Conservation (phyloP, 768 basidiomycete species). For the Coprinellus micaceus region DNA sequence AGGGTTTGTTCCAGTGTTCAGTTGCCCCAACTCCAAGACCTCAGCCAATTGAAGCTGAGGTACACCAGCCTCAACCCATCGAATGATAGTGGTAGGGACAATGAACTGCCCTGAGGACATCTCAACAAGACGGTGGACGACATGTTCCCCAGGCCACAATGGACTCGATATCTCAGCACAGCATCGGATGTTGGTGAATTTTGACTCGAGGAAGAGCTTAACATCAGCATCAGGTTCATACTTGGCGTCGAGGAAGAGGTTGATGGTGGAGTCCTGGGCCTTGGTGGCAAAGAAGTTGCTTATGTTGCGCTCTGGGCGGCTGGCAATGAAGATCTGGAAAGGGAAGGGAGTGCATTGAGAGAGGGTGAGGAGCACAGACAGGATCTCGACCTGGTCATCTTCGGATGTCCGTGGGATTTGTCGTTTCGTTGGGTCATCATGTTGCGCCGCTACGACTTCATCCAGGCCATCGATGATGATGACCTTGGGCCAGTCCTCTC, state of each 20-base stretch:
- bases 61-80: constrained; percentile 7
- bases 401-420: background rate
- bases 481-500: background rate
- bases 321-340: constrained; percentile 2
- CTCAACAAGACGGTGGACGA: background rate
- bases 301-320: constrained; percentile 4
- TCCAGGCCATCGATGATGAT: constrained; percentile 13
- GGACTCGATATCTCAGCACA: background rate
- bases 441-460: background rate
- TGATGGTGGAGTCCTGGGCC: background rate
- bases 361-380: background rate
- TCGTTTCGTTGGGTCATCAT: background rate
- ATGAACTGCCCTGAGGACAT: constrained; percentile 15
- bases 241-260: constrained; percentile 1
- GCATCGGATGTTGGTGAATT: background rate
- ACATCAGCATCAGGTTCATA: constrained; percentile 1
- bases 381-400: background rate
- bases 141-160: background rate
- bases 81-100: constrained; percentile 12
- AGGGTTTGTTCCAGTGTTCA: background rate
- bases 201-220: background rate
- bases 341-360: background rate
- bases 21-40: background rate
- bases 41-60: constrained; percentile 11
- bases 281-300: background rate